phyloP scores from a whole-genome alignment of 805 yeast species.

The Wickerhamomyces alni region DNA sequence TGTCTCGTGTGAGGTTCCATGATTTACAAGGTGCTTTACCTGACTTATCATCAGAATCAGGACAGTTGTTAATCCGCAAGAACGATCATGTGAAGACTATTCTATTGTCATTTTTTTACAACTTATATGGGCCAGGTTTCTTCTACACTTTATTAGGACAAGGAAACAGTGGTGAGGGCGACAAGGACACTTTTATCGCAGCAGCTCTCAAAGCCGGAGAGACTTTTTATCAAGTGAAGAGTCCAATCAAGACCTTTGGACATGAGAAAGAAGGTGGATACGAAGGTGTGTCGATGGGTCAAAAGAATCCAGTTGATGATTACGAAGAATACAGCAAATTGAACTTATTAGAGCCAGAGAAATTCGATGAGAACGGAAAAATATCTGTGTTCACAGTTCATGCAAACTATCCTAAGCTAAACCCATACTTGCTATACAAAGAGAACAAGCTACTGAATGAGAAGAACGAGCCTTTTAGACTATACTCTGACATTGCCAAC shows the following conservation, averaged over 20 bases:
- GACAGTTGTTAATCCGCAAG: conserved; percentile 60
- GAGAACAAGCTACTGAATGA: conserved; percentile 5
- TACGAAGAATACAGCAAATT: not conserved
- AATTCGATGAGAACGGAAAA: conserved; percentile 8
- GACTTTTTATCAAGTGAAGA: conserved; percentile 46
- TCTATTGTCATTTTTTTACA: conserved; percentile 57
- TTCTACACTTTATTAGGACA: conserved; percentile 66
- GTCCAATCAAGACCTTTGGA: conserved; percentile 22
- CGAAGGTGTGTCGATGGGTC: conserved; percentile 75
- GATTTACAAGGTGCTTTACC: conserved; percentile 60
- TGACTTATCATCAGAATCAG: conserved; percentile 65
- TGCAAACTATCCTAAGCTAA: conserved; percentile 31
- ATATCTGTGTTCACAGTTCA: conserved; percentile 30
- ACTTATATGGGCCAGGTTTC: conserved; percentile 57
- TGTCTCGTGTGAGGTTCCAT: conserved; percentile 41
- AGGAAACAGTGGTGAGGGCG: conserved; percentile 76
- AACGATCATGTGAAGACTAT: conserved; percentile 52
- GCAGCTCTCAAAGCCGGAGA: conserved; percentile 50
- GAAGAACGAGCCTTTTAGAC: conserved; percentile 16
- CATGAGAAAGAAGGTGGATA: conserved; percentile 31
- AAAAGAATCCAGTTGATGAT: conserved; percentile 61
- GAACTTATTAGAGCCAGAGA: not conserved
- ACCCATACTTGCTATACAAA: conserved; percentile 24
- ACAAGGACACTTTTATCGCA: conserved; percentile 69
- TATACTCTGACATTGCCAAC: conserved; percentile 20